phyloP scores from a whole-genome alignment of 768 basidiomycete species.

The Pleurotus giganteus region DNA sequence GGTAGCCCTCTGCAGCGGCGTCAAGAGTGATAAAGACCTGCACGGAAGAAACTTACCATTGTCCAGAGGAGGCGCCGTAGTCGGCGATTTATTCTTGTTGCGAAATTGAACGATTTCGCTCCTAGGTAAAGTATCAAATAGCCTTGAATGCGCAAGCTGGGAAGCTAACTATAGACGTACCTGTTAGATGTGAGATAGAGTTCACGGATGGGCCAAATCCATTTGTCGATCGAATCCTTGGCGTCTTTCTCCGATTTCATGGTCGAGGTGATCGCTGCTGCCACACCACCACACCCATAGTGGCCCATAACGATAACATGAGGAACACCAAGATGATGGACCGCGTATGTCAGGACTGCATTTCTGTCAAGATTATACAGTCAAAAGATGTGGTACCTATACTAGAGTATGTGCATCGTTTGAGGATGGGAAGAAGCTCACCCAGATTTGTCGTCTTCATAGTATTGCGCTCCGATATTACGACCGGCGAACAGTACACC shows the following conservation, averaged over 20 bases:
- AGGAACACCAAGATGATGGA: slow-evolving; percentile 29
- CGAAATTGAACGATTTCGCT: slow-evolving; percentile 30
- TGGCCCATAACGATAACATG: slow-evolving; percentile 39
- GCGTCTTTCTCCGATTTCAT: slow-evolving; percentile 14
- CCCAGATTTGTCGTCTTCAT: slow-evolving; percentile 29
- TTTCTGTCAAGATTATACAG: slow-evolving; percentile 18
- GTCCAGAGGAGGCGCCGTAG: slow-evolving; percentile 10
- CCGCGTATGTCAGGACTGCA: slow-evolving; percentile 32
- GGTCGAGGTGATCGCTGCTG: slow-evolving; percentile 25
- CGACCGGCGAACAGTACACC: slow-evolving; percentile 31
- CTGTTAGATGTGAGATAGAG: slow-evolving; percentile 30
- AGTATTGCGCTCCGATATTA: slow-evolving; percentile 36
- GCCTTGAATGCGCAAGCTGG: too few relatives aligned
- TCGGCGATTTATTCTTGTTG: slow-evolving; percentile 21
- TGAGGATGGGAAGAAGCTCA: too few relatives aligned
- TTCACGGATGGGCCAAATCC: slow-evolving; percentile 31
- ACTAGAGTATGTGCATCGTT: slow-evolving; percentile 15
- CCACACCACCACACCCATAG: slow-evolving; percentile 35
- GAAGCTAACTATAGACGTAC: slow-evolving; percentile 13
- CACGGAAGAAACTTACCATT: slow-evolving; percentile 19
- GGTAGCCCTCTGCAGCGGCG: neutral
- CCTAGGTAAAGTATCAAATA: too few relatives aligned
- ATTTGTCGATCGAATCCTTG: slow-evolving; percentile 22
- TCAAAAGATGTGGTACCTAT: neutral
- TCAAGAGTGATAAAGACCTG: neutral